Conservation (phyloP, 208 protist genomes). For the Trypanosoma mega region DNA sequence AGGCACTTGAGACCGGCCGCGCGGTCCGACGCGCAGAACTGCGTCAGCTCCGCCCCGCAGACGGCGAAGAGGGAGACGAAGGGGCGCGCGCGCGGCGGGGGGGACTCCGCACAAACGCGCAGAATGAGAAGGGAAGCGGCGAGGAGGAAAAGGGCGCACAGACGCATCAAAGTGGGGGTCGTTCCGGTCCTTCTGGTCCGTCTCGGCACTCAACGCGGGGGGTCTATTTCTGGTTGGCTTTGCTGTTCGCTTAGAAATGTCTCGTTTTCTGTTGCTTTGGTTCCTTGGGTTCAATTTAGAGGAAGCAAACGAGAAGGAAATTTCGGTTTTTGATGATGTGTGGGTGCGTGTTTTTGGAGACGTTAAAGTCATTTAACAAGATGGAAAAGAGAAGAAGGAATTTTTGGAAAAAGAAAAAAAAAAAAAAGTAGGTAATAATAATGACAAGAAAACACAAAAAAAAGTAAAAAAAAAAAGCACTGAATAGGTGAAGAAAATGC, state of each 20-base stretch:
- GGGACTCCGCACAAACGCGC: background rate
- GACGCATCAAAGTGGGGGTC: no score
- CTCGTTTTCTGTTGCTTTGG: no score
- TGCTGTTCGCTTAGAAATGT: no score
- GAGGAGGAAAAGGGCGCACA: slow-evolving; percentile 18
- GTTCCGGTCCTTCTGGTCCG: no score
- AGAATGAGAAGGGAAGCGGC: slow-evolving; percentile 27
- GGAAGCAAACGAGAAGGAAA: no score
- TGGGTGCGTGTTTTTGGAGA: no score
- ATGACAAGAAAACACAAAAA: slow-evolving; percentile 8
- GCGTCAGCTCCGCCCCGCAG: slow-evolving; percentile 11
- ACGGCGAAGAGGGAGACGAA: slow-evolving; percentile 11
- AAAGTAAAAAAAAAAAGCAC: slow-evolving; percentile 2
- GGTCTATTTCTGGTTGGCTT: no score
- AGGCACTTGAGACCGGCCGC: slow-evolving; percentile 26
- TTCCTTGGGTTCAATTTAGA: no score
- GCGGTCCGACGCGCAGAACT: slow-evolving; percentile 8
- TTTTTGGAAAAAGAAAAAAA: slow-evolving; percentile 7
- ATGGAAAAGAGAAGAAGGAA: background rate
- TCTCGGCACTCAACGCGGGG: no score
- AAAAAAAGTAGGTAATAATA: slow-evolving; percentile 19
- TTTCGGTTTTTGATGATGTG: no score
- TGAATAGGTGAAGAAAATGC: slow-evolving; percentile 1
- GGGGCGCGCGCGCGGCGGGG: background rate
- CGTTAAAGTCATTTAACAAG: no score